Conservation (phyloP, 2,329 filamentous ascomycete species). For the Neurospora sp. region DNA sequence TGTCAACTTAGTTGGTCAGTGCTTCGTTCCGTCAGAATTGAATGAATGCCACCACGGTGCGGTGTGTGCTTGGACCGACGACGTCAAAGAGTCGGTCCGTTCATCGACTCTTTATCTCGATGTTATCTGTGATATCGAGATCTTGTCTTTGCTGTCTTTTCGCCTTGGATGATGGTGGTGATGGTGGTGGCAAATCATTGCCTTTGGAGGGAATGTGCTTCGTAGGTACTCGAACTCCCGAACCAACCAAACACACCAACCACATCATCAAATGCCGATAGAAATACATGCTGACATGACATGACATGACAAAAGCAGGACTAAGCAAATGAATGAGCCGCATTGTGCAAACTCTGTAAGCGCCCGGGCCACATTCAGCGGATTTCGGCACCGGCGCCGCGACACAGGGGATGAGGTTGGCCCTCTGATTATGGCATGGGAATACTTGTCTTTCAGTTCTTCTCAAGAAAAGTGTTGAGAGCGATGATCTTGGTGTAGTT, state of each 20-base stretch:
- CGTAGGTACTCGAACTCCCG: background rate
- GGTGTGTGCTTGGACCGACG: background rate
- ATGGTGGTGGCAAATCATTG: background rate
- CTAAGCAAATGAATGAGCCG: background rate
- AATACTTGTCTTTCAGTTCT: no score
- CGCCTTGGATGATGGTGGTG: background rate
- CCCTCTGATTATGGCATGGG: no score
- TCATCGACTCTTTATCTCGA: background rate
- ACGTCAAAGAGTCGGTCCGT: background rate
- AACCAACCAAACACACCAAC: background rate
- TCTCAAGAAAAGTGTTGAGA: background rate
- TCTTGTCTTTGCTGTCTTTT: background rate
- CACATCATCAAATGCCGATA: background rate
- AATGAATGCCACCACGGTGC: background rate
- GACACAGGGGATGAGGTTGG: no score
- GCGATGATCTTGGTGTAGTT: background rate
- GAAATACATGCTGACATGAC: background rate
- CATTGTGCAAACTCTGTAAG: background rate
- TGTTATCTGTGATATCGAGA: background rate
- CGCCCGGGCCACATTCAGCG: background rate
- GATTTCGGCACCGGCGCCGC: background rate
- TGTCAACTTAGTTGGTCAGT: background rate
- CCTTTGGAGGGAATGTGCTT: background rate
- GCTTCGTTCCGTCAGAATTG: background rate
- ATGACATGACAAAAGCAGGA: background rate